Evolutionary conservation across 1,284 basidiomycete genomes (phyloP), one percentile per base, ranked within the genome.

Genomic region (Boletus smithii): DNA sequence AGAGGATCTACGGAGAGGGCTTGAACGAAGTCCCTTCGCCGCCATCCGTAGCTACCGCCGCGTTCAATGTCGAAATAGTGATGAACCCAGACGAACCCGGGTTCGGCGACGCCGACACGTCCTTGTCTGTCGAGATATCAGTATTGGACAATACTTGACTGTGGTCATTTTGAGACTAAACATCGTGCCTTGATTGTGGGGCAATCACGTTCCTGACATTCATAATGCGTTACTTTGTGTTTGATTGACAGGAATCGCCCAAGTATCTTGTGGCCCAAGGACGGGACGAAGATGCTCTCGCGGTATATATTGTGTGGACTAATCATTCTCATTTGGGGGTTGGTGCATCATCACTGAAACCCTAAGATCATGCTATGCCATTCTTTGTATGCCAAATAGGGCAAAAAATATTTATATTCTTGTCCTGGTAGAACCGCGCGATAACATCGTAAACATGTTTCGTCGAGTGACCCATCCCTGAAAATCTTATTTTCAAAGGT

Each of bases 81-180:
- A 85, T 72, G 56, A 88, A 88, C 1, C 85, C 85, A 40, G 83
- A 86, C 1, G 85, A 87, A 3, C 84, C 77, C 30, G 83, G 82
- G 57, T 86, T 80, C 0, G 85, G 83, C 2, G 69, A 61, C 20
- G 69, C 67, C 37, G 69, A 61, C 33, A 67, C 57, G 48, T 63
- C 65, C 32, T 65, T 51, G 37, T 51, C 51, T 2, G 20, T 16
- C 10, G 42, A 29, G 27, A 48, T 20, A 71, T 75, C 48, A 57
- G 71, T 53, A 29, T 46, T 16, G 6, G 40, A 44, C 32, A 31
- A 50, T 31, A 14, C 32, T 44, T 42, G 37, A 29, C 27, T 23
- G 4, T 13, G n/a, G 7, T 14, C 11, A 14, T 49, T 18, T 37
- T 16, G 30, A 38, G 29, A 37, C 48, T 50, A 11, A 53, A 44